Conservation (phyloP, 163 green algal genomes). For the Chloromonas sp. region DNA sequence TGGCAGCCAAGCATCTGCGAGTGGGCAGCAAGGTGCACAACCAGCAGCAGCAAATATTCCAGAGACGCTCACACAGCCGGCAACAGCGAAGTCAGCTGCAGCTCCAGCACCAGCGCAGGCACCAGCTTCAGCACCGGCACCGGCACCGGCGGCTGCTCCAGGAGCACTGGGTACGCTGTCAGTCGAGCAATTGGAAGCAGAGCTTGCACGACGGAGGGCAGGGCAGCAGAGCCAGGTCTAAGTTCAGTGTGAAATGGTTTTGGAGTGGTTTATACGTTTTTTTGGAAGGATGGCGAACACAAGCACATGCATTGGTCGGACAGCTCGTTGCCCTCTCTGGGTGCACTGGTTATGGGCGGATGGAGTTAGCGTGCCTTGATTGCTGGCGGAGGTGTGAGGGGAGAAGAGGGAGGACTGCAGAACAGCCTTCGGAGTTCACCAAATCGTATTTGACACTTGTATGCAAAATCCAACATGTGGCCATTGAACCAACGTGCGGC, state of each 20-base stretch:
- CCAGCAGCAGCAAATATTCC: not conserved
- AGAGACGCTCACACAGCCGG: not conserved
- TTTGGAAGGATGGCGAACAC: too few species aligned
- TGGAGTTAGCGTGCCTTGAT: not conserved
- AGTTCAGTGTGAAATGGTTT: not conserved
- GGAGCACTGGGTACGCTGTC: conserved; percentile 21
- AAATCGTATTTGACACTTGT: too few species aligned
- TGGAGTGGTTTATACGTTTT: too few species aligned
- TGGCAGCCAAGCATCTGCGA: not conserved
- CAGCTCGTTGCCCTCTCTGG: not conserved
- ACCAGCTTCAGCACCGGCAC: conserved; percentile 1
- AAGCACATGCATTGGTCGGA: too few species aligned
- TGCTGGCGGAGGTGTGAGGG: not conserved
- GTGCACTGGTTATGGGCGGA: not conserved
- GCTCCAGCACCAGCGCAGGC: not conserved
- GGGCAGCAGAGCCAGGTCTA: not conserved
- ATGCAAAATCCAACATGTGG: too few species aligned
- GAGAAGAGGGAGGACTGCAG: not conserved
- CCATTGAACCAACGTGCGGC: too few species aligned
- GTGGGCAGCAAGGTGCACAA: not conserved
- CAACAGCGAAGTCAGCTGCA: not conserved
- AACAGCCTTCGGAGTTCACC: too few species aligned
- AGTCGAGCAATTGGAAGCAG: conserved; percentile 64
- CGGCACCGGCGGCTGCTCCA: not conserved
- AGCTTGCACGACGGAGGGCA: conserved; percentile 38